Evolutionary conservation across 1,284 basidiomycete genomes (phyloP).

Genomic region (Neonothopanus nambi): DNA sequence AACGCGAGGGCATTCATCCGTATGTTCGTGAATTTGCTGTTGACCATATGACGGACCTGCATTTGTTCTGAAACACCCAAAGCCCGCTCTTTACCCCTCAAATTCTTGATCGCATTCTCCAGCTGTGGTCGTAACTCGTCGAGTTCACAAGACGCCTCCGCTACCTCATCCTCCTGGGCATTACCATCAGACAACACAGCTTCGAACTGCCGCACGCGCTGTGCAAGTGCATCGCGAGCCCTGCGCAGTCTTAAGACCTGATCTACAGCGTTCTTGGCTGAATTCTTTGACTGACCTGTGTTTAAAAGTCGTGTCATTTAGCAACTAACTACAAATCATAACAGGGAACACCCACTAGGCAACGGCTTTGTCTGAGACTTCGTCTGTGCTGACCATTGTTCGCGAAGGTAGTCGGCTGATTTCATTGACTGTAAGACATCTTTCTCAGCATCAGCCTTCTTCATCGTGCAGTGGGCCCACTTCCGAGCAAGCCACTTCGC

Average conservation of each 20-base stretch:
- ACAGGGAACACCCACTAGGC: conserved; percentile 15
- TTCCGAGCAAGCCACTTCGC: conserved; percentile 19
- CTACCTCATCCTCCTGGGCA: too few species aligned
- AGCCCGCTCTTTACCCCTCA: not conserved
- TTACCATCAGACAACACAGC: not conserved
- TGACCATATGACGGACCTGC: not conserved
- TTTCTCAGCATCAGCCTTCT: conserved; percentile 8
- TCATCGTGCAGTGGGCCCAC: conserved; percentile 6
- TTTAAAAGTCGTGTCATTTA: not conserved
- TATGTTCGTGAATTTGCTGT: not conserved
- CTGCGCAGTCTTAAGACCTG: not conserved
- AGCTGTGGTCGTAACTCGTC: too few species aligned
- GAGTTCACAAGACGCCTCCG: too few species aligned
- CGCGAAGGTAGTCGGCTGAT: conserved; percentile 5
- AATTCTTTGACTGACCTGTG: not conserved
- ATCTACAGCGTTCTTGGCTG: not conserved
- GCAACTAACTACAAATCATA: not conserved
- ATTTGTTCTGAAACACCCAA: not conserved
- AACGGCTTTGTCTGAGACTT: conserved; percentile 17
- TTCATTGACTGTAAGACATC: not conserved
- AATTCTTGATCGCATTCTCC: too few species aligned
- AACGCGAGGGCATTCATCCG: conserved; percentile 11
- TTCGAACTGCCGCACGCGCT: conserved; percentile 5
- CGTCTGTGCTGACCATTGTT: conserved; percentile 21
- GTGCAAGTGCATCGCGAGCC: not conserved